phyloP scores from a whole-genome alignment of 495 filamentous ascomycete species.

The Annulohypoxylon stygium region DNA sequence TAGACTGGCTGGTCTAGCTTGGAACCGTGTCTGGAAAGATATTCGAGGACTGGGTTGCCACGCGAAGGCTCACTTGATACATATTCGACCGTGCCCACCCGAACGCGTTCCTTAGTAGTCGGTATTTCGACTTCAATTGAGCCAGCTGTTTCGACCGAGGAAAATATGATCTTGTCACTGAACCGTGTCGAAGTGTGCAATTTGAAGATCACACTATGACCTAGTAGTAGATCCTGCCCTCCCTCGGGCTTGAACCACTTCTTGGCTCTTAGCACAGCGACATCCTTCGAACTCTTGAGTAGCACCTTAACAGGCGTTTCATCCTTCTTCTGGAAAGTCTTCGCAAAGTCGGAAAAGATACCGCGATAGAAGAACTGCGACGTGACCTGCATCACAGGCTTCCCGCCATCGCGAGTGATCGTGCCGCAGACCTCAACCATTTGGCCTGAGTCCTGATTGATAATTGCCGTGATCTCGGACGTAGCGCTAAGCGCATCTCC shows the following conservation, averaged over 20 bases:
- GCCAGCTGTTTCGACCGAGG: constrained; percentile 82
- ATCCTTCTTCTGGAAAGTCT: constrained; percentile 89
- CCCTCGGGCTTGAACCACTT: constrained; percentile 82
- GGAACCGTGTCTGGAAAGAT: constrained; percentile 83
- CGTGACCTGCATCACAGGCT: constrained; percentile 88
- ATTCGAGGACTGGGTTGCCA: constrained; percentile 89
- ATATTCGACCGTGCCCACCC: constrained; percentile 88
- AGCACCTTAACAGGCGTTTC: constrained; percentile 86
- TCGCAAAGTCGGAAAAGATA: constrained; percentile 83
- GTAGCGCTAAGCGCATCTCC: constrained; percentile 84
- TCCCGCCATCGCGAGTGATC: constrained; percentile 74
- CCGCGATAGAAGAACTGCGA: constrained; percentile 91
- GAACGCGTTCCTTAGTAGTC: constrained; percentile 82
- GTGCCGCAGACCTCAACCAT: constrained; percentile 93
- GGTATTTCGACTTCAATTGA: constrained; percentile 87
- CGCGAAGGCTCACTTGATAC: constrained; percentile 76
- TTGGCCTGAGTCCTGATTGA: constrained; percentile 91
- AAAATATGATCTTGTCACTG: constrained; percentile 86
- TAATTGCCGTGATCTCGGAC: constrained; percentile 86
- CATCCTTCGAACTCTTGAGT: constrained; percentile 78
- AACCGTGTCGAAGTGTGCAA: constrained; percentile 82
- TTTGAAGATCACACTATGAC: constrained; percentile 87
- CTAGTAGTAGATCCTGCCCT: constrained; percentile 77
- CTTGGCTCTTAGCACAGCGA: constrained; percentile 87
- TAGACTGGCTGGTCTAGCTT: constrained; percentile 88